phyloP scores from a whole-genome alignment of 164 flowering plant genomes.

The Echeveria elegans region DNA sequence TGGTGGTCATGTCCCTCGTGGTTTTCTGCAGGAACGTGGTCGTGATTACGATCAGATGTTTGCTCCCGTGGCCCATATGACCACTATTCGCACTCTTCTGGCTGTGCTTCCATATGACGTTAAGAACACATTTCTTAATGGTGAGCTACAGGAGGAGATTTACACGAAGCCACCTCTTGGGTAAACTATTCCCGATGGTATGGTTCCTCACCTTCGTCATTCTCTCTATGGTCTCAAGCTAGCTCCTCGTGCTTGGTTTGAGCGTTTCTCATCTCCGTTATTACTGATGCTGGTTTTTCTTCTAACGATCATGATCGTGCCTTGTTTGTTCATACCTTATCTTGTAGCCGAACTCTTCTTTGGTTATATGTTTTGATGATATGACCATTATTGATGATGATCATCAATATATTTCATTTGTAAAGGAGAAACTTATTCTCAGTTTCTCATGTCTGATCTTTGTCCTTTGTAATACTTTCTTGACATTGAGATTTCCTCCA shows the following conservation, averaged over 20 bases:
- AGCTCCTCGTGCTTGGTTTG: conserved; percentile 6
- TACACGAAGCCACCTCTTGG: conserved; percentile 1
- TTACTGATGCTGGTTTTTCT: not conserved
- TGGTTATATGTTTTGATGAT: too few species aligned
- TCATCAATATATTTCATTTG: too few species aligned
- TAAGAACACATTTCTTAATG: too few species aligned
- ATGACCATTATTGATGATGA: too few species aligned
- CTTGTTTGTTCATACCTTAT: too few species aligned
- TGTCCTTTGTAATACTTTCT: not conserved
- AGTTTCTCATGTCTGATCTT: conserved; percentile 2
- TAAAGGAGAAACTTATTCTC: too few species aligned
- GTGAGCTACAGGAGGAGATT: not conserved
- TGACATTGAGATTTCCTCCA: not conserved
- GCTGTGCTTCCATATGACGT: too few species aligned
- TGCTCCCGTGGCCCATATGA: too few species aligned
- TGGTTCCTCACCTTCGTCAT: not conserved
- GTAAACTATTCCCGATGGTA: not conserved
- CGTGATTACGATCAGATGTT: too few species aligned
- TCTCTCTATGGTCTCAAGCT: conserved; percentile 1
- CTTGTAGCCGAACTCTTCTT: too few species aligned
- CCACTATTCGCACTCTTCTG: too few species aligned
- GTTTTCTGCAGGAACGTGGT: not conserved
- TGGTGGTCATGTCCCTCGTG: not conserved
- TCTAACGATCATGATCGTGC: too few species aligned
- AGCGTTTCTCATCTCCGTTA: not conserved